Base-by-base conservation (phyloP, 2,329 filamentous ascomycete species). In the Phaeosphaeria sp. region DNA sequence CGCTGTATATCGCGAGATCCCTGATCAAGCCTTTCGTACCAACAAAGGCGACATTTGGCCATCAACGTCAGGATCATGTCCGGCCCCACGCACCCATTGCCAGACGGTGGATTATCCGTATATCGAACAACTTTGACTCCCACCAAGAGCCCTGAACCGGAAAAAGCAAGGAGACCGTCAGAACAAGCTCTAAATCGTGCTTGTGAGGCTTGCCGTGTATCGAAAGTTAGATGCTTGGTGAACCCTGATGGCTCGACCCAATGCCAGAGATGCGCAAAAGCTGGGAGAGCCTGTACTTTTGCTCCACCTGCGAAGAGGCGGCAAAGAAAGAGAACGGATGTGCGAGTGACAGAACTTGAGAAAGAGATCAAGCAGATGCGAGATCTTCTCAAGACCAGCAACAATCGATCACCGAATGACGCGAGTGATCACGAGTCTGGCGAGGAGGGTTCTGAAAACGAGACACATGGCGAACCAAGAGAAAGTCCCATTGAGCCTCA, bases 341-440 rank as follows among this genome's bases (percentile, higher is more conserved):
- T 76, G 10, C 63, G 74, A 18, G 73, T 77, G 6, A 72, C 74
- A 25, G 74, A 77, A 43, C 56, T 77, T 6, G 74, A 77, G 59
- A 74, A 64, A 55, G 73, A 76, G 51, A 70, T 77, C 46, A 73
- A 68, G 56, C 70, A 73, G 50, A 72, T 77, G 71, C 72, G 71
- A 33, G 68, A 66, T 25, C 62, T 76, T 6, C 52, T 77, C 21
- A 70, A 66, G 41, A 47, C 52, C 2, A 53, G 67, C 7, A 69
- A 63, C 41, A 61, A 63, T 10, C 64, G 56, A 30, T 67, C 70
- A 17, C 63, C 71, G 5, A 55, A 63, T 23, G 70, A 69, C 46
- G 53, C 52, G 9, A 72, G 70, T 43, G 71, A 75, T 13, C 64
- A 70, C 27, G 71, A 71, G 21, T 72, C 72, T 6, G 66, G 60